Conservation (phyloP, 2,329 filamentous ascomycete species). For the Teratosphaeria epicoccoides region DNA sequence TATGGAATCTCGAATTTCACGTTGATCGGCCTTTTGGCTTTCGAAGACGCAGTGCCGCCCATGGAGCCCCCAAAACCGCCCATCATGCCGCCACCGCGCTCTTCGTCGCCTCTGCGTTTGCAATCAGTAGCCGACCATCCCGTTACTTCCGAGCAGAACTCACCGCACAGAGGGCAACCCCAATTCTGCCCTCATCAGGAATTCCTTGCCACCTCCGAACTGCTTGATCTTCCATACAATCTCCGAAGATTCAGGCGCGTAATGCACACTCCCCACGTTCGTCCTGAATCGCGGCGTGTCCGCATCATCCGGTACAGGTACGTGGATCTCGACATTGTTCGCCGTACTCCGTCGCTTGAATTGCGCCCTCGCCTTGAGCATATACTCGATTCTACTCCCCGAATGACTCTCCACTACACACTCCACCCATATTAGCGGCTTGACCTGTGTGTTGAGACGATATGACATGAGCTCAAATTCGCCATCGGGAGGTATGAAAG, state of each 20-base stretch:
- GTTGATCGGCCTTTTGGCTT: conserved; percentile 91
- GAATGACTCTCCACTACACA: conserved; percentile 95
- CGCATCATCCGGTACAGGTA: conserved; percentile 93
- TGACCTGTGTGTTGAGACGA: conserved; percentile 95
- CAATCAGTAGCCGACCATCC: not conserved
- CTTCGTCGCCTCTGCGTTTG: conserved; percentile 59
- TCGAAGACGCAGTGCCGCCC: conserved; percentile 85
- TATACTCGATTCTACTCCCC: conserved; percentile 92
- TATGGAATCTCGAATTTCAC: conserved; percentile 99
- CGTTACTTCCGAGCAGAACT: too few species aligned
- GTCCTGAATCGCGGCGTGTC: conserved; percentile 93
- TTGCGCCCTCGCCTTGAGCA: conserved; percentile 94
- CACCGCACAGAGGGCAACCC: conserved; percentile 78
- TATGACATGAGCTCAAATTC: conserved; percentile 99
- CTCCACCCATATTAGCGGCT: conserved; percentile 97
- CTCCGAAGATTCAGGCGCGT: conserved; percentile 90
- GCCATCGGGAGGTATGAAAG: conserved; percentile 95
- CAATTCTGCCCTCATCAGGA: conserved; percentile 94
- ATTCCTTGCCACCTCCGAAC: conserved; percentile 96
- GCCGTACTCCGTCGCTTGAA: conserved; percentile 97
- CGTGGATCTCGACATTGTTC: conserved; percentile 97
- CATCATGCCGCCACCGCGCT: conserved; percentile 93
- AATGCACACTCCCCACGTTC: conserved; percentile 94
- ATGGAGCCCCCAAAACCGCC: conserved; percentile 94
- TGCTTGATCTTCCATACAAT: conserved; percentile 99